A percentile compares a stretch with the other conserved stretches of the same genome.
These are phyloP conservation scores for Plasmodium malariae DNA, from an alignment of 169 alveolate species.

Conservation along the genomic window DNA sequence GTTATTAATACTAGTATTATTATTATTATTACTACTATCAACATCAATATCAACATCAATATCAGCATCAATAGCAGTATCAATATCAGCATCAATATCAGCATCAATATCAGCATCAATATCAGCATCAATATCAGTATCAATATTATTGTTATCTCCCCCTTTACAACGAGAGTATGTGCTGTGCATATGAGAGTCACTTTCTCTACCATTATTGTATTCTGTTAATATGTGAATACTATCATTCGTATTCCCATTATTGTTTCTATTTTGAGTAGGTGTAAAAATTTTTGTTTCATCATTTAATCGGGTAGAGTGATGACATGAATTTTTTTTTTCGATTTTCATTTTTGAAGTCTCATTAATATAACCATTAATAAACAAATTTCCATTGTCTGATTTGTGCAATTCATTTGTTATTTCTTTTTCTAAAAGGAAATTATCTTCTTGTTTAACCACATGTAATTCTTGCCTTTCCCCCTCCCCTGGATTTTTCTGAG, in stretches of 20 bases:
- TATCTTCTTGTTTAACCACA: neutral
- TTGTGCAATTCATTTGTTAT: constrained; percentile 1
- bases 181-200: too few relatives aligned
- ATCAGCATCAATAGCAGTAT: neutral
- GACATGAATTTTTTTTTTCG: constrained; percentile 10
- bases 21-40: neutral
- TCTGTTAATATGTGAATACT: neutral
- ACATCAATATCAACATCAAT: neutral
- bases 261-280: neutral
- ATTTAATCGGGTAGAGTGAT: constrained; percentile 5
- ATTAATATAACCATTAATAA: neutral
- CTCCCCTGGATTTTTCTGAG: constrained; percentile 47
- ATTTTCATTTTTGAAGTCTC: constrained; percentile 8
- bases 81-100: neutral
- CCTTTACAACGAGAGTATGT: too few relatives aligned
- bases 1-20: neutral
- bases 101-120: neutral
- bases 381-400: neutral
- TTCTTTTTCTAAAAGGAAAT: constrained; percentile 5
- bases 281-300: neutral
- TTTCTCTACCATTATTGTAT: neutral
- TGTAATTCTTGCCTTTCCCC: constrained; percentile 25
- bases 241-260: neutral
- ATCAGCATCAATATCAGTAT: neutral
- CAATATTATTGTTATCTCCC: neutral